Base-by-base conservation (phyloP, 2,329 filamentous ascomycete genomes). In the Epichloe festucae region DNA sequence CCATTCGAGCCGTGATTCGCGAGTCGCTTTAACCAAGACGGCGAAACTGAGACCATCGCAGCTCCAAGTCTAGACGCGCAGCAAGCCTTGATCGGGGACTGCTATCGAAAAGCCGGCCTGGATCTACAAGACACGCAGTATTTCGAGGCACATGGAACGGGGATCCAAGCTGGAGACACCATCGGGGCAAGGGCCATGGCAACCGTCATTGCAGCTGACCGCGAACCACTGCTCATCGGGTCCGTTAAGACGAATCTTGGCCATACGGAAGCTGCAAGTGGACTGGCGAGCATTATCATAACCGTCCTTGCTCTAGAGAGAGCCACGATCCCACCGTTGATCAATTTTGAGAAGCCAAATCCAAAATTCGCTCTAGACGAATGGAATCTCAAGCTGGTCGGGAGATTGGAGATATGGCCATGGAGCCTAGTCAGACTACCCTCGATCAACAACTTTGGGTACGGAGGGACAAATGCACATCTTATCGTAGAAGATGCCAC, bases 361-460 rank as follows among this genome's bases (percentile, higher is more conserved):
- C 42, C 59, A 5, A 57, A 58, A 17, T 56, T 63, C 44, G 46
- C 47, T 14, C 58, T 61, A 12, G 56, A 59, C 4, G 46, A 54
- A 10, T 57, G 46, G 52, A 56, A 50, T 15, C 39, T 62, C 23
- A 27, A 27, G 23, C 23, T 27, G 23, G 2, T 27, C 7, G 2
- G 23, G 7, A 8, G 6, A 27, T 27, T 27, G 7, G 23, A 27
- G 7, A 27, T 1, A 8, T 27, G 23, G 23, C 23, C 23, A 27
- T 27, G 3, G 3, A 53, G 52, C 11, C 44, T 42, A 15, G 23
- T 43, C 4, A 49, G 54, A 5, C 59, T 62, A 11, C 59, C 55
- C 21, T 63, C 58, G 43, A 58, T 70, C 23, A 70, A 68, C 55
- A 62, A 58, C 12, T 71, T 68, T 50, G 68, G 69, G 0, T 66